These are phyloP conservation scores for Trichosanthes truncata DNA, from an alignment of 306 rosid species.

Conservation along the genomic window DNA sequence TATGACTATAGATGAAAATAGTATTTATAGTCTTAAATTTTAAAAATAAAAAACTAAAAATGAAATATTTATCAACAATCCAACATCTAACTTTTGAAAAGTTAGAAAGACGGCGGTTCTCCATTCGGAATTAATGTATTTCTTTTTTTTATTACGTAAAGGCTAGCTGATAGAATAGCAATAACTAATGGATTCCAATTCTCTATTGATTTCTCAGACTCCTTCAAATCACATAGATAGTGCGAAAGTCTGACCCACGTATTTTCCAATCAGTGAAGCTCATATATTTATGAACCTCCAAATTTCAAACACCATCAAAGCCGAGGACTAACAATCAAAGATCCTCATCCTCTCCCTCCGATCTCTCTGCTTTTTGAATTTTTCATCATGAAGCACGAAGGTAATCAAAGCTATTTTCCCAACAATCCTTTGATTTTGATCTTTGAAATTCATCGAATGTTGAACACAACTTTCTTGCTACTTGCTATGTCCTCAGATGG, in stretches of 20 bases:
- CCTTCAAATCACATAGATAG: neutral
- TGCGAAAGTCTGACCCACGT: neutral
- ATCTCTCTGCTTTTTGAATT: neutral
- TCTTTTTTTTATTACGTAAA: too few species aligned
- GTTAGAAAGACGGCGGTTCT: too few species aligned
- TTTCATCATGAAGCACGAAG: constrained; percentile 17
- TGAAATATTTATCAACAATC: too few species aligned
- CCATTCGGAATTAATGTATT: too few species aligned
- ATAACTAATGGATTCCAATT: too few species aligned
- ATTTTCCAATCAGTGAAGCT: neutral
- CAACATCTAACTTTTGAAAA: too few species aligned
- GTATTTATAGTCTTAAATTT: too few species aligned
- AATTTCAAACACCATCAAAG: neutral
- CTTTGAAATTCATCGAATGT: neutral
- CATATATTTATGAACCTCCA: neutral
- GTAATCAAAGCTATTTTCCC: constrained; percentile 6
- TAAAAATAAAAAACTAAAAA: too few species aligned
- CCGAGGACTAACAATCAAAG: neutral
- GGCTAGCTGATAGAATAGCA: too few species aligned
- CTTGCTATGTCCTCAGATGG: constrained; percentile 22
- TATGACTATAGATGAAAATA: too few species aligned
- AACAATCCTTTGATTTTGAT: neutral
- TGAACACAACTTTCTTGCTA: neutral
- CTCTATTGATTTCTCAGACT: neutral
- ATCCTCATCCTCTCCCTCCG: neutral